A percentile compares a stretch with the other conserved stretches of the same genome.
Conservation (phyloP, 2,329 filamentous ascomycete species). For the Cladosporium oxysporum region DNA sequence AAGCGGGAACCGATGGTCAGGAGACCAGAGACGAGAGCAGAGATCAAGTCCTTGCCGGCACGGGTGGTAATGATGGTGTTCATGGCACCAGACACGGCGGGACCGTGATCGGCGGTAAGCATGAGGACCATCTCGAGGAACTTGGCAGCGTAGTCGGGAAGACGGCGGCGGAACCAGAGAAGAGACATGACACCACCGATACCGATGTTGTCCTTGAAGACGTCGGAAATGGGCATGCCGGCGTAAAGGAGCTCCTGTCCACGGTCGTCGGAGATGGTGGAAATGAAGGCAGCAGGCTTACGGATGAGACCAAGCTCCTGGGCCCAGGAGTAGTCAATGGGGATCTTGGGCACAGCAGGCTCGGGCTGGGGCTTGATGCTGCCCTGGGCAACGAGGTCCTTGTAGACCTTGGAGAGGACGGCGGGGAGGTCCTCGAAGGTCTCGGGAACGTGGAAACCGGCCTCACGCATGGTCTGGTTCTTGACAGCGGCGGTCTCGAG, state of each 20-base stretch:
- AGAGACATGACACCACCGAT: conserved; percentile 99
- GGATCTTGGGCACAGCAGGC: conserved; percentile 96
- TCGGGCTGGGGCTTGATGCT: conserved; percentile 83
- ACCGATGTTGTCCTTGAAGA: conserved; percentile 97
- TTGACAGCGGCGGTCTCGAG: conserved; percentile 95
- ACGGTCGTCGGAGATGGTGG: conserved; percentile 99
- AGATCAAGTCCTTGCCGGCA: conserved; percentile 98
- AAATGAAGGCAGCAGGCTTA: conserved; percentile 99
- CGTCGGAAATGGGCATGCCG: conserved; percentile 99
- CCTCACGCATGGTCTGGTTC: conserved; percentile 96
- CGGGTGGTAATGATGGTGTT: conserved; percentile 99
- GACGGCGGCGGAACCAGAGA: conserved; percentile 97
- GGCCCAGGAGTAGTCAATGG: conserved; percentile 99
- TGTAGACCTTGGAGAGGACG: conserved; percentile 77
- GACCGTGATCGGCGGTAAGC: conserved; percentile 98
- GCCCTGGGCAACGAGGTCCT: conserved; percentile 81
- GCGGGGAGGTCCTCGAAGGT: conserved; percentile 94
- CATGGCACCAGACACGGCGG: conserved; percentile 98
- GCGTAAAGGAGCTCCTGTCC: conserved; percentile 98
- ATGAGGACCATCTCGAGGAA: conserved; percentile 99
- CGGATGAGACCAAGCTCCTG: conserved; percentile 99
- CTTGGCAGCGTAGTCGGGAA: conserved; percentile 94
- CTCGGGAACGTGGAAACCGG: conserved; percentile 89
- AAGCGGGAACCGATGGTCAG: conserved; percentile 97
- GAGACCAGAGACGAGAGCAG: conserved; percentile 90